These are phyloP conservation scores for Fusarium foetens DNA, from an alignment of 2,329 filamentous ascomycete genomes.

Conservation along the genomic window DNA sequence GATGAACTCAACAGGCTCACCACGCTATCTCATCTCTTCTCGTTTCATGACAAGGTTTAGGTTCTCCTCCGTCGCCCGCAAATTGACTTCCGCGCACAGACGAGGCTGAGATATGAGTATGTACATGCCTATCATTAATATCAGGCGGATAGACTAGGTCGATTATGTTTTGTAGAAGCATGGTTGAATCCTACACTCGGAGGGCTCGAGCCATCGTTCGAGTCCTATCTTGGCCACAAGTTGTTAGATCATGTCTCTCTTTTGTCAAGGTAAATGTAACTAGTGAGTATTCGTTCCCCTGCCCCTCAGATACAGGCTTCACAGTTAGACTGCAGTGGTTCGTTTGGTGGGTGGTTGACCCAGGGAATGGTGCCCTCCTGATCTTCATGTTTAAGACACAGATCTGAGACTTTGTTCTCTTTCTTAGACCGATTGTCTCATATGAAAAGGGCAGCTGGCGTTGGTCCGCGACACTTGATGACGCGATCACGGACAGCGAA, in stretches of 20 bases:
- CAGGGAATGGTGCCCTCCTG: not conserved
- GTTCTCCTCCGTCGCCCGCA: conserved; percentile 7
- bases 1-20: not conserved
- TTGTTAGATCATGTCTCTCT: not conserved
- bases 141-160: not conserved
- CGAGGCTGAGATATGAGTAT: not conserved
- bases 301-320: not conserved
- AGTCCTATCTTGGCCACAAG: not conserved
- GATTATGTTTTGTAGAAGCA: not conserved
- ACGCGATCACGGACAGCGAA: conserved; percentile 23
- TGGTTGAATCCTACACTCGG: not conserved
- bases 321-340: not conserved
- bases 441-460: conserved; percentile 11
- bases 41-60: conserved; percentile 7
- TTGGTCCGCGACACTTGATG: conserved; percentile 17
- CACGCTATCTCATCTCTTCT: not conserved
- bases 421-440: conserved; percentile 11
- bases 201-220: not conserved
- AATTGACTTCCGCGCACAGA: conserved; percentile 42
- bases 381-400: conserved; percentile 24
- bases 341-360: not conserved
- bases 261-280: not conserved
- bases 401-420: conserved; percentile 25
- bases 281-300: not conserved
- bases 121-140: not conserved